Evolutionary conservation across 2,329 filamentous ascomycete species (phyloP), one percentile per base, ranked within the genome.

Genomic region (Laburnicola sp.): DNA sequence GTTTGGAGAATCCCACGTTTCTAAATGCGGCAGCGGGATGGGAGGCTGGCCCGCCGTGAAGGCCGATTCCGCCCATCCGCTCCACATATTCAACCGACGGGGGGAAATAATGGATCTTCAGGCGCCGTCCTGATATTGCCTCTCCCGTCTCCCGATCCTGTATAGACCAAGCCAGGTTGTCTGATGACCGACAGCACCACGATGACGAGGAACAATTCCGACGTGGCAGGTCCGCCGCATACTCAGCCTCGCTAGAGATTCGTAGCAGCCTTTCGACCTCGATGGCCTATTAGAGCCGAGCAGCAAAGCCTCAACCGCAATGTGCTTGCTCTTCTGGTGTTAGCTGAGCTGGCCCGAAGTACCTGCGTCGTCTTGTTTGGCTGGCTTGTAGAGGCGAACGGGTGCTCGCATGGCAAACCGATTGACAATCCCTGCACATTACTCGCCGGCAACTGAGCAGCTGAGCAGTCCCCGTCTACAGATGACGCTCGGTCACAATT

Each of bases 331-430:
- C 44, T 51, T 59, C 51, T 58, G 39, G 60, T 60, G 46, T 58
- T 63, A 63, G 53, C 51, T 66, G 65, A 62, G 65, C 53, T 69
- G 67, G 64, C 62, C 37, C 34, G 31, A 54, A 53, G 49, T 43
- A 44, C 45, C 52, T 54, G 50, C 55, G 50, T 62, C 54, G 50
- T 54, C 59, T 54, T 62, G 60, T 65, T 69, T 67, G 67, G 59
- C 48, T 55, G 58, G 54, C 56, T 50, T 64, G 55, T 61, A 66
- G 54, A 55, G 40, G 60, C 61, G 56, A 62, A 64, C 66, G 66
- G 66, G 44, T 63, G 49, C 35, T 28, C 62, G 62, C 62, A 59
- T 63, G 50, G 56, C 60, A 61, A 58, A 45, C 51, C 65, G 60
- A 64, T 58, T 59, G 58, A 54, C 16, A 44, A 52, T 53, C 50